These are phyloP conservation scores for Apiospora sp. DNA, from an alignment of 2,329 filamentous ascomycete species.

Conservation along the genomic window DNA sequence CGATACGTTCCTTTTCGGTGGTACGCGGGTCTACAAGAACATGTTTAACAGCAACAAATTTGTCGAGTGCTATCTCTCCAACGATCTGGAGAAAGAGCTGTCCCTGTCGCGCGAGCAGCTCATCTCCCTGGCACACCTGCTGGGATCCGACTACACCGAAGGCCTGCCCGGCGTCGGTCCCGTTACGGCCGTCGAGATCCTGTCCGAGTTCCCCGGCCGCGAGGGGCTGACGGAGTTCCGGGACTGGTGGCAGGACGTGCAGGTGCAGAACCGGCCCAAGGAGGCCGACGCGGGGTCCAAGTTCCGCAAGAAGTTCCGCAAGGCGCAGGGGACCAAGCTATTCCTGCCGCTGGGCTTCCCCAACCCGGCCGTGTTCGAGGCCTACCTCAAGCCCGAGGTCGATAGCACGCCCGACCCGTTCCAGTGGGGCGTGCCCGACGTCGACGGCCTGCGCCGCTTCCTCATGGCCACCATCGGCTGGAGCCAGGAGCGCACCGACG, in stretches of 20 bases:
- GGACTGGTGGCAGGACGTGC: constrained; percentile 86
- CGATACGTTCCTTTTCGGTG: constrained; percentile 96
- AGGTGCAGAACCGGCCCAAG: constrained; percentile 70
- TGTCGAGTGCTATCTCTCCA: constrained; percentile 90
- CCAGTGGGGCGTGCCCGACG: constrained; percentile 94
- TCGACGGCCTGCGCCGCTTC: constrained; percentile 83
- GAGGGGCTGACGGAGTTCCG: constrained; percentile 76
- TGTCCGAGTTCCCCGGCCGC: constrained; percentile 81
- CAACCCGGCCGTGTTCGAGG: constrained; percentile 76
- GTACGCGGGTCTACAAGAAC: constrained; percentile 97
- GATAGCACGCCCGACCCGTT: constrained; percentile 81
- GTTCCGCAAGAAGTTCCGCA: constrained; percentile 89
- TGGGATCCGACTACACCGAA: constrained; percentile 95
- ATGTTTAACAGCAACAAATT: constrained; percentile 99
- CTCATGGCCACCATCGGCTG: constrained; percentile 94
- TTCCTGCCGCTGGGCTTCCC: constrained; percentile 87
- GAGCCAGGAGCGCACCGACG: constrained; percentile 90
- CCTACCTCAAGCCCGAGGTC: constrained; percentile 87
- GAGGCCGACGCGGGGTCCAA: constrained; percentile 64
- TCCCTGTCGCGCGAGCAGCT: constrained; percentile 86
- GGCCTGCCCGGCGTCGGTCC: constrained; percentile 90
- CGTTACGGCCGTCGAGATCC: constrained; percentile 91
- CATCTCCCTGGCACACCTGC: constrained; percentile 87
- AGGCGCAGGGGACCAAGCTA: constrained; percentile 79
- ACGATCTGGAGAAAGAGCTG: constrained; percentile 88